Evolutionary conservation across 1,284 basidiomycete genomes (phyloP), one percentile per base, ranked within the genome.

Genomic region (Mrakiaceae sp.): DNA sequence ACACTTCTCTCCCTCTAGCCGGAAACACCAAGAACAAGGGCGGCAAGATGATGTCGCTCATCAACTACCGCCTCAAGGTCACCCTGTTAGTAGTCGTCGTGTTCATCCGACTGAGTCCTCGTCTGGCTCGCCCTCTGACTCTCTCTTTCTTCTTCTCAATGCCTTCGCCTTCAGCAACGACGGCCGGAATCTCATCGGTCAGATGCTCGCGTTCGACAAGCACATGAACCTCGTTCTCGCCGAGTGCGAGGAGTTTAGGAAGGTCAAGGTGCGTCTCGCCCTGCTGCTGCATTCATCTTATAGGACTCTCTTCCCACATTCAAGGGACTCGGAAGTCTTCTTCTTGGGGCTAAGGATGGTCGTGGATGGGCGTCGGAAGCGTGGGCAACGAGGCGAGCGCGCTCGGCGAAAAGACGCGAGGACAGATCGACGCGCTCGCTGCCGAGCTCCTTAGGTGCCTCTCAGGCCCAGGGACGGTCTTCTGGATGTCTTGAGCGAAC

Each of bases 141-240:
- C 12, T 52, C 11, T 42, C 12, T 5, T 11, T 52, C 12, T 27
- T 27, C 27, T 58, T 42, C 14, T 4, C 39, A 44, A 39, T 9
- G 48, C 8, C 14, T 54, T 9, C 4, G 10, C 16, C 1, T 6
- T 10, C 67, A 76, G 75, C 62, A 98, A 96, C 84, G 96, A 99
- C 78, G 92, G 92, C 66, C 88, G 96, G 74, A 84, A 90, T 66
- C 81, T 98, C 71, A 91, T 90, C 55, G 96, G 96, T 58, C 96
- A 98, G 79, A 95, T 98, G 88, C 87, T 99, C 73, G 96, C 96
- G 60, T 99, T 98, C 75, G 96, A 99, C 81, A 87, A 90, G 73
- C 96, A 98, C 79, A 98, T 98, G 95, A 99, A 99, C 79, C 83
- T 99, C 71, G 96, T 99, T 60, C 80, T 99, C 64, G 92, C 94